Conservation (phyloP, 352 stramenopile species). For the Phytophthora pisi region DNA sequence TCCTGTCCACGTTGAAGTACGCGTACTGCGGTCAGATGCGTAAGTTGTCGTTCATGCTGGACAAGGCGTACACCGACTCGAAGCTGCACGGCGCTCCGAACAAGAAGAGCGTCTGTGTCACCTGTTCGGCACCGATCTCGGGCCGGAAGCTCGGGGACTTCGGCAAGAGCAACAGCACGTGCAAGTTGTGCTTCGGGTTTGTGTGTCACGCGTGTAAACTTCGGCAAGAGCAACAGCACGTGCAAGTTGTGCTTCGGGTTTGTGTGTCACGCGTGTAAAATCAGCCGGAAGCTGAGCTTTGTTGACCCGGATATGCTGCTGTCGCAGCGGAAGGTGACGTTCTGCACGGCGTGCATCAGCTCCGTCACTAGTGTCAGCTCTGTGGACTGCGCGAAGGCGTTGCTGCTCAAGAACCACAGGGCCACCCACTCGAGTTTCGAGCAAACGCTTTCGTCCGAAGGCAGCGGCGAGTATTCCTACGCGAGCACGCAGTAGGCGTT, state of each 20-base stretch:
- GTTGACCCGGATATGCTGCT: conserved; percentile 34
- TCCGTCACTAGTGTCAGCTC: conserved; percentile 26
- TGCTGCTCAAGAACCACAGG: not conserved
- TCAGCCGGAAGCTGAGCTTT: conserved; percentile 20
- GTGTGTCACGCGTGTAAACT: not conserved
- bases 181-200: no score
- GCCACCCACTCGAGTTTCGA: not conserved
- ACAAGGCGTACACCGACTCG: conserved; percentile 24
- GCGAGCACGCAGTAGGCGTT: not conserved
- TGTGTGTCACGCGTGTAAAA: no score
- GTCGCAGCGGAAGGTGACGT: conserved; percentile 39
- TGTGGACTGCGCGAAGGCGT: not conserved
- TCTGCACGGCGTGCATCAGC: conserved; percentile 35
- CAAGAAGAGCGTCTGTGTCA: conserved; percentile 36
- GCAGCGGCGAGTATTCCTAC: not conserved
- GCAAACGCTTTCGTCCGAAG: not conserved
- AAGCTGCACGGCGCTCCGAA: conserved; percentile 31
- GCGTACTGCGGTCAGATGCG: conserved; percentile 36
- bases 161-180: conserved; percentile 2
- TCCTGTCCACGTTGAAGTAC: conserved; percentile 31
- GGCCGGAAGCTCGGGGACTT: conserved; percentile 25
- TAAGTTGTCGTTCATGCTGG: conserved; percentile 38
- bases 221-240: conserved; percentile 8
- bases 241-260: no score
- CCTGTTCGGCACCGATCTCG: conserved; percentile 25